Evolutionary conservation across 1,284 basidiomycete species (phyloP).

Genomic region (Ceratobasidium theobromae): DNA sequence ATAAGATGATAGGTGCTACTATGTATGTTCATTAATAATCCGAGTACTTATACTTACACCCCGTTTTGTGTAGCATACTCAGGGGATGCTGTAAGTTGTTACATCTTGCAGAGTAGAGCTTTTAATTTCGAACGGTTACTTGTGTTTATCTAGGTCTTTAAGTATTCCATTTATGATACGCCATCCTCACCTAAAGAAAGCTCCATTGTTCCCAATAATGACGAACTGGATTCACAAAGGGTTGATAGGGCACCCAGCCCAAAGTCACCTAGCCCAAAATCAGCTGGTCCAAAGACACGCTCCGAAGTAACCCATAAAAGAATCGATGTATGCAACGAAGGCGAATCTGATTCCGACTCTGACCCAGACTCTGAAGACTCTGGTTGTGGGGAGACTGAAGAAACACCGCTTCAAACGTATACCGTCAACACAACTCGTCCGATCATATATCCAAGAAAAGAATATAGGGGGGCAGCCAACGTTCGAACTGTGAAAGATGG

Average conservation of each 20-base stretch:
- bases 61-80: slow-evolving; percentile 62
- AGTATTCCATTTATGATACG: slow-evolving; percentile 76
- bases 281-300: too few species aligned
- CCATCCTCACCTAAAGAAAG: slow-evolving; percentile 44
- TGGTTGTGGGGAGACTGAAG: slow-evolving; percentile 28
- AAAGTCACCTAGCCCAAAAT: too few species aligned
- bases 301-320: slow-evolving; percentile 35
- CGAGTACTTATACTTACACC: slow-evolving; percentile 21
- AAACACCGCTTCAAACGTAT: slow-evolving; percentile 38
- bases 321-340: slow-evolving; percentile 35
- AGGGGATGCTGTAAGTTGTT: slow-evolving; percentile 55
- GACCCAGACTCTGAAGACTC: slow-evolving; percentile 37
- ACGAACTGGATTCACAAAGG: slow-evolving; percentile 46
- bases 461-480: slow-evolving; percentile 77
- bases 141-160: slow-evolving; percentile 48
- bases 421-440: slow-evolving; percentile 48
- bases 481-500: slow-evolving; percentile 90
- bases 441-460: slow-evolving; percentile 64
- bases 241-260: slow-evolving; percentile 42
- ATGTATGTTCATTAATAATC: slow-evolving; percentile 48
- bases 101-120: too few species aligned
- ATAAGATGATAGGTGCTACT: slow-evolving; percentile 51
- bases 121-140: too few species aligned
- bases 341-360: slow-evolving; percentile 41
- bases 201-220: slow-evolving; percentile 37